Conservation (phyloP, 371 early-diverging fungal genomes). For the Zychaea mexicana region DNA sequence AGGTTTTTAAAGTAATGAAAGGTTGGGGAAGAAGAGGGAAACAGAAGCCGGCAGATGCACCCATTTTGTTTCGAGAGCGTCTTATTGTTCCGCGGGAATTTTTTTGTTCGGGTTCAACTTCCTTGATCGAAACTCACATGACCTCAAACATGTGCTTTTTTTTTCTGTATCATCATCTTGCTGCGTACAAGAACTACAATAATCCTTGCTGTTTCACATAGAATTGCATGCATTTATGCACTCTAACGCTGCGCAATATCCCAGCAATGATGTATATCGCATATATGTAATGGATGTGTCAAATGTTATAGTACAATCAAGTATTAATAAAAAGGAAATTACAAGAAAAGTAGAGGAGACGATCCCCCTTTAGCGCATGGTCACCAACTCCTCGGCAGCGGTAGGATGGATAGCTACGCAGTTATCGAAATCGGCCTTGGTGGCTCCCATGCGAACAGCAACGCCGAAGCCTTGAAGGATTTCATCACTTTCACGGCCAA, state of each 20-base stretch:
- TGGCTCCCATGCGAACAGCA: constrained; percentile 90
- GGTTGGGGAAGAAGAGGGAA: not conserved
- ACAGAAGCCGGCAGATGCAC: not conserved
- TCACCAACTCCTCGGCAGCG: constrained; percentile 88
- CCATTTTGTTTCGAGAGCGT: not conserved
- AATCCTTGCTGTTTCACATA: no score
- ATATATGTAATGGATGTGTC: no score
- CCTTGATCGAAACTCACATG: not conserved
- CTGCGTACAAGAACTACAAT: no score
- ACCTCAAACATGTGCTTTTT: not conserved
- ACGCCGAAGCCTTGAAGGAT: constrained; percentile 92
- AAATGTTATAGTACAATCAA: no score
- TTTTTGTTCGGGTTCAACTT: not conserved
- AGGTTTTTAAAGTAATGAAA: not conserved
- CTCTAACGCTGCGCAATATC: no score
- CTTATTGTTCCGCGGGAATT: not conserved
- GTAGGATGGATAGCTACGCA: constrained; percentile 98
- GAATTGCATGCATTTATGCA: no score
- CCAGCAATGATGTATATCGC: no score
- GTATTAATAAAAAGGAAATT: no score
- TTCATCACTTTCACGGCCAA: constrained; percentile 92
- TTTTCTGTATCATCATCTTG: not conserved
- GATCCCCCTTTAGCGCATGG: constrained; percentile 2
- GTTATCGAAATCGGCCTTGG: constrained; percentile 92
- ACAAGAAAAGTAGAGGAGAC: no score